Conservation (phyloP, 2,329 filamentous ascomycete species). For the Talaromyces funiculosus region DNA sequence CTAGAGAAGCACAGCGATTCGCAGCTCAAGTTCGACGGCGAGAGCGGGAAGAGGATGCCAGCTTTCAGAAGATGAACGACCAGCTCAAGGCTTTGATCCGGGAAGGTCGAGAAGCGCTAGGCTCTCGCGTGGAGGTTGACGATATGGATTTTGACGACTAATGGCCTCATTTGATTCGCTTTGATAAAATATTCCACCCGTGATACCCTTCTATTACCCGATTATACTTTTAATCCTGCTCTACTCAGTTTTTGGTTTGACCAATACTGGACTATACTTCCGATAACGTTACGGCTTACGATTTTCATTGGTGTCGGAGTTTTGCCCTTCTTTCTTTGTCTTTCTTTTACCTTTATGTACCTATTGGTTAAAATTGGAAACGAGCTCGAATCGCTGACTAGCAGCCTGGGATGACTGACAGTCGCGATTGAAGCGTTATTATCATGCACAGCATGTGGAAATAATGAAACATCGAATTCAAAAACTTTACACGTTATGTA, state of each 20-base stretch:
- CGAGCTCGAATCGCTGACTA: not conserved
- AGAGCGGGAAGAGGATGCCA: constrained; percentile 71
- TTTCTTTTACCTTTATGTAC: not conserved
- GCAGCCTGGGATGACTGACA: not conserved
- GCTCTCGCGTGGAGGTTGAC: constrained; percentile 63
- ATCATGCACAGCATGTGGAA: not conserved
- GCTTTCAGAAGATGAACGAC: constrained; percentile 72
- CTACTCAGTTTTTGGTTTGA: not conserved
- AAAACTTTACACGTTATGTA: not conserved
- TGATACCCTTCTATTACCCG: not conserved
- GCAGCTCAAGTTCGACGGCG: constrained; percentile 66
- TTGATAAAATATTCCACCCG: not conserved
- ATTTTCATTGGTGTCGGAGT: not conserved
- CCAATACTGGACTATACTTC: not conserved
- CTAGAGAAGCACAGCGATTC: constrained; percentile 63
- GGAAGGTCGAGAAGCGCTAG: constrained; percentile 81
- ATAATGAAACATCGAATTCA: not conserved
- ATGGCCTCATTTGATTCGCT: not conserved
- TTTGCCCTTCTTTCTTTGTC: not conserved
- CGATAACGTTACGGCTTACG: not conserved
- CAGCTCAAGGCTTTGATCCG: constrained; percentile 80
- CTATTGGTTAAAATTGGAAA: not conserved
- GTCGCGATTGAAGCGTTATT: not conserved
- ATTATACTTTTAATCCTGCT: not conserved
- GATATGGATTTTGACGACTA: constrained; percentile 32